Base-by-base conservation (phyloP, 345 rosid genomes). In the Camelina neglecta region DNA sequence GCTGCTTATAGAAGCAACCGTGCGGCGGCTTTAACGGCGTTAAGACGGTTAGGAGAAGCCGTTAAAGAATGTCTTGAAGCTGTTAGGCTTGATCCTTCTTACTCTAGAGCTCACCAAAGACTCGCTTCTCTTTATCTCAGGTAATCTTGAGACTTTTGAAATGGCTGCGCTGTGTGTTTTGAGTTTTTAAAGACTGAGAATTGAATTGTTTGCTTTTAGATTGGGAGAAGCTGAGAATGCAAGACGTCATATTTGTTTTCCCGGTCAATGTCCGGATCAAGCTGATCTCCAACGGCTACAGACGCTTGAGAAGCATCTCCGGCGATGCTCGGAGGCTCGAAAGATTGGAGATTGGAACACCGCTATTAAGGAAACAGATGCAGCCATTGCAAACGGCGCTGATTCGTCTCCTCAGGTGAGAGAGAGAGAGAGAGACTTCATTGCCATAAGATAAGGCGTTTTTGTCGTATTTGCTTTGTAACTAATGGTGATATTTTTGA, bases 11-110 rank as follows among this genome's bases (percentile, higher is more conserved):
- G 93, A 77, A 85, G 93, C 67, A 94, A 94, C 83, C 80, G 96
- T 11, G 97, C 97, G 0, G 99, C 99, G 1, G 96, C 97, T 4
- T 83, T 95, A 85, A 89, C 88, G 59, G 90, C 86, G 5, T 72
- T 81, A 72, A 89, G 88, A 61, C 85, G 90, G 79, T 75, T 95
- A 58, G 85, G 69, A 48, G 97, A 95, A 74, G 97, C 97, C 1
- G 90, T 89, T 65, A 85, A 67, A 69, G 99, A 95, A 56, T 92
- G 97, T 38, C 87, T 92, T 79, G 97, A 88, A 83, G 97, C 99
- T 8, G 87, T 92, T 9, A 86, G 84, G 76, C 72, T 92, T 63
- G 97, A 92, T 71, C 89, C 90, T 42, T 73, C 74, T 56, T 93
- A 88, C 84, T 75, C 72, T 16, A 85, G 97, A 80, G 97, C 96